Conservation (phyloP, 345 rosid genomes). For the Linum trigynum region DNA sequence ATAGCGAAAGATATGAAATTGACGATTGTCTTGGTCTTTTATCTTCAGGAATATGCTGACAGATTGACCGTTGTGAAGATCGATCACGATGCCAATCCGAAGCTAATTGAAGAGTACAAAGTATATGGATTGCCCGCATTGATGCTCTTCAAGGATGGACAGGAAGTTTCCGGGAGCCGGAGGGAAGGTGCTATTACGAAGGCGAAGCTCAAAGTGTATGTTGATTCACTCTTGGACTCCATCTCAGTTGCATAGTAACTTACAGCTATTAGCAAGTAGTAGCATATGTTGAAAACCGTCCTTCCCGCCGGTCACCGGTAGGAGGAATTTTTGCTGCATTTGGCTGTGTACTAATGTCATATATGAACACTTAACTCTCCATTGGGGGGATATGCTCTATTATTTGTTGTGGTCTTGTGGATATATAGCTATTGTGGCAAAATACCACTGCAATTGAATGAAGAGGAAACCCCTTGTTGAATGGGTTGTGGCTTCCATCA, state of each 20-base stretch:
- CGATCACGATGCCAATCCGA: slow-evolving; percentile 65
- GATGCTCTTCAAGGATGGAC: slow-evolving; percentile 65
- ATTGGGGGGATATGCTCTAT: too few species aligned
- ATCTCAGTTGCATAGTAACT: slow-evolving; percentile 36
- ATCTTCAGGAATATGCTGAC: slow-evolving; percentile 51
- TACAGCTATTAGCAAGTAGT: too few species aligned
- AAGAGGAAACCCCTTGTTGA: too few species aligned
- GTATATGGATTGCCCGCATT: slow-evolving; percentile 75
- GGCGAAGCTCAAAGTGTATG: slow-evolving; percentile 57
- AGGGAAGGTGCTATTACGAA: slow-evolving; percentile 85
- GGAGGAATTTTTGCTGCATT: too few species aligned
- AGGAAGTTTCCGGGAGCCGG: slow-evolving; percentile 66
- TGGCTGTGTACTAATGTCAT: too few species aligned
- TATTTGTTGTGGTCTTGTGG: too few species aligned
- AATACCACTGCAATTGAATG: too few species aligned
- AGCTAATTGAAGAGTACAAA: slow-evolving; percentile 51
- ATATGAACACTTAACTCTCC: too few species aligned
- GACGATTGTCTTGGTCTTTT: not conserved
- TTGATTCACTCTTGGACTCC: slow-evolving; percentile 47
- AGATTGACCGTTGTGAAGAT: slow-evolving; percentile 65
- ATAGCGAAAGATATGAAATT: not conserved
- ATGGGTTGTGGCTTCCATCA: too few species aligned
- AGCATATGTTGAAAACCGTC: too few species aligned
- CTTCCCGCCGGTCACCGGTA: too few species aligned
- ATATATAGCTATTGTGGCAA: too few species aligned